These are phyloP conservation scores for Globisporangium recalcitrans DNA, from an alignment of 352 stramenopile species.

Conservation along the genomic window DNA sequence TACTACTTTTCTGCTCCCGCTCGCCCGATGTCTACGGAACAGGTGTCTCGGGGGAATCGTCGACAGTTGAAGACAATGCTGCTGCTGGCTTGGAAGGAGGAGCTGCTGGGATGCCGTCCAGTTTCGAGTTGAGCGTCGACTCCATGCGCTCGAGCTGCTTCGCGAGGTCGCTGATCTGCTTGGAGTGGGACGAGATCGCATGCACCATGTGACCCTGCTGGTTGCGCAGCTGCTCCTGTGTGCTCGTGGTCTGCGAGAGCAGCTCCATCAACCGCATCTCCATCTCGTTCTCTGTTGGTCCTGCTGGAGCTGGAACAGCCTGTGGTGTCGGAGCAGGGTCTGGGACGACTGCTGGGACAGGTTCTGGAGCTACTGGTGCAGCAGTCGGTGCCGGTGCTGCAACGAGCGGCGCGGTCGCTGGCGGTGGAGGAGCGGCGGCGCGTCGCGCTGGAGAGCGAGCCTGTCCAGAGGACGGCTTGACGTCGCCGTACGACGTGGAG, in stretches of 20 bases:
- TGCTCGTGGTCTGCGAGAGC: constrained; percentile 74
- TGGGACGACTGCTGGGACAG: not conserved
- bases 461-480: constrained; percentile 13
- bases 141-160: constrained; percentile 83
- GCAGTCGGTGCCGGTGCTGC: not conserved
- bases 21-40: not conserved
- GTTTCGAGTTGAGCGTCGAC: constrained; percentile 29
- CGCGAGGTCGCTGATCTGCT: constrained; percentile 73
- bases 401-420: constrained; percentile 8
- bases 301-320: not conserved
- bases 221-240: constrained; percentile 73
- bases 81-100: not conserved
- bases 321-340: not conserved
- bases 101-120: not conserved
- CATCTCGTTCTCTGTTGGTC: constrained; percentile 54
- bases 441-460: constrained; percentile 13
- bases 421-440: constrained; percentile 15
- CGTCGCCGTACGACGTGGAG: constrained; percentile 22
- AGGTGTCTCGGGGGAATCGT: not conserved
- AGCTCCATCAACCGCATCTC: constrained; percentile 69
- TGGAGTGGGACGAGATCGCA: constrained; percentile 65
- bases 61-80: not conserved
- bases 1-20: not conserved
- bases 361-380: not conserved
- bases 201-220: constrained; percentile 81